Conservation (phyloP, 768 basidiomycete species). For the Pleurotus eryngii region DNA sequence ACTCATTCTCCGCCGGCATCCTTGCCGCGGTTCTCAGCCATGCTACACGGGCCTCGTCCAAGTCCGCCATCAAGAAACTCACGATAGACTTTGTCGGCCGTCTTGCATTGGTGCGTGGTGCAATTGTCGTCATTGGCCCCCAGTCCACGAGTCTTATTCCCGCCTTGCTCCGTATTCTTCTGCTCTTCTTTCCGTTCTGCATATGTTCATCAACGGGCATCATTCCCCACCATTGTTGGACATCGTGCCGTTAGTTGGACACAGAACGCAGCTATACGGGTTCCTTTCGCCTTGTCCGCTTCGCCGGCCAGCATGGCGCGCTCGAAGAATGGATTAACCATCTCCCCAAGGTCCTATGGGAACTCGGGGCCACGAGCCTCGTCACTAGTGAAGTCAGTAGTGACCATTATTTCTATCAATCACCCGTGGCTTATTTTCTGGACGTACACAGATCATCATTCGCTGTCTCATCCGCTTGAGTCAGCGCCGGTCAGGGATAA, state of each 20-base stretch:
- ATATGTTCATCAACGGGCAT: not conserved
- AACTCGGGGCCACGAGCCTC: constrained; percentile 59
- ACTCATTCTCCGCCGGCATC: constrained; percentile 30
- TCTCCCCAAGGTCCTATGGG: constrained; percentile 85
- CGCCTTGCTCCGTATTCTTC: not conserved
- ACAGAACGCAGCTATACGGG: constrained; percentile 53
- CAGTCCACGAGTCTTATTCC: not conserved
- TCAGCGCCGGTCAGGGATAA: constrained; percentile 50
- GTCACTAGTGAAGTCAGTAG: constrained; percentile 56
- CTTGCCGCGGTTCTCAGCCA: constrained; percentile 64
- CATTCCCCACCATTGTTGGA: not conserved
- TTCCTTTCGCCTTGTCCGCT: constrained; percentile 34
- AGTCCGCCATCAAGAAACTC: constrained; percentile 58
- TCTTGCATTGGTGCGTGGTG: constrained; percentile 57
- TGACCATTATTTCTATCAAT: not conserved
- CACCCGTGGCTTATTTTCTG: constrained; percentile 9
- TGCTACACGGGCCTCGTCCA: constrained; percentile 53
- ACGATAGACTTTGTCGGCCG: constrained; percentile 77
- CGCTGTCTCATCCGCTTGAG: constrained; percentile 58
- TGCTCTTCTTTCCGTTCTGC: not conserved
- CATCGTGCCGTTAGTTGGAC: constrained; percentile 46
- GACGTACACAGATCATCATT: constrained; percentile 44
- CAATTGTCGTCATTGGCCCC: not conserved
- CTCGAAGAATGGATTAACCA: constrained; percentile 68
- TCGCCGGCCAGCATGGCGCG: constrained; percentile 24